These are phyloP conservation scores for Fibroporia radiculosa DNA, from an alignment of 768 basidiomycete genomes.

Conservation along the genomic window DNA sequence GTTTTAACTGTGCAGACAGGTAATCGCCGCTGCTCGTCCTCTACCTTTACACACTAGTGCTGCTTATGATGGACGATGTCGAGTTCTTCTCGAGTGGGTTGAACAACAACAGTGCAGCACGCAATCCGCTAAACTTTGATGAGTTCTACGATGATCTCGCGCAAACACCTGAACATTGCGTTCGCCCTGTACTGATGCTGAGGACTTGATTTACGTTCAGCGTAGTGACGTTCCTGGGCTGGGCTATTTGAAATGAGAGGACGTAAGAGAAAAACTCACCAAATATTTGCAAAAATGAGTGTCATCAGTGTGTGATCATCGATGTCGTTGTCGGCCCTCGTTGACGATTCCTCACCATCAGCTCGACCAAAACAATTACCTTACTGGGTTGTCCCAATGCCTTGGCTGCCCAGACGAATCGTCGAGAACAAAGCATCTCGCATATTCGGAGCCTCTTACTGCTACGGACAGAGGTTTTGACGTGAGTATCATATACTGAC, in stretches of 20 bases:
- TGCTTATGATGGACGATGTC: constrained; percentile 92
- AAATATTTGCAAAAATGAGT: constrained; percentile 75
- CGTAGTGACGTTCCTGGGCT: constrained; percentile 34
- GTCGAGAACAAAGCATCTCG: no score
- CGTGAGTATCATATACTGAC: no score
- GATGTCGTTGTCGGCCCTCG: background rate
- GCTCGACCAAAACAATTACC: constrained; percentile 82
- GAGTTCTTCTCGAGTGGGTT: constrained; percentile 71
- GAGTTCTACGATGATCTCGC: constrained; percentile 71
- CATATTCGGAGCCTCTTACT: no score
- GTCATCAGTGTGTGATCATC: constrained; percentile 72
- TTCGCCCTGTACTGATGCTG: constrained; percentile 70
- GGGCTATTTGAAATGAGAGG: constrained; percentile 47
- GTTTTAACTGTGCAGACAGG: constrained; percentile 33
- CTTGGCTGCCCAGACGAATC: no score
- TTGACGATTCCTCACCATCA: constrained; percentile 23
- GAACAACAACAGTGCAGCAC: constrained; percentile 23
- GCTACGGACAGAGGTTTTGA: no score
- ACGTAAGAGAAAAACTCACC: constrained; percentile 69
- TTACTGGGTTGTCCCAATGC: no score
- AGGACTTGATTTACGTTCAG: constrained; percentile 37
- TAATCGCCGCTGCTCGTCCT: constrained; percentile 73
- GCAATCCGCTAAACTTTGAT: constrained; percentile 76
- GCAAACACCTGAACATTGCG: constrained; percentile 76
- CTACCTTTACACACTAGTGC: constrained; percentile 75